Evolutionary conservation across 371 early-diverging fungal species (phyloP).

Genomic region (Saksenaea vasiformis): DNA sequence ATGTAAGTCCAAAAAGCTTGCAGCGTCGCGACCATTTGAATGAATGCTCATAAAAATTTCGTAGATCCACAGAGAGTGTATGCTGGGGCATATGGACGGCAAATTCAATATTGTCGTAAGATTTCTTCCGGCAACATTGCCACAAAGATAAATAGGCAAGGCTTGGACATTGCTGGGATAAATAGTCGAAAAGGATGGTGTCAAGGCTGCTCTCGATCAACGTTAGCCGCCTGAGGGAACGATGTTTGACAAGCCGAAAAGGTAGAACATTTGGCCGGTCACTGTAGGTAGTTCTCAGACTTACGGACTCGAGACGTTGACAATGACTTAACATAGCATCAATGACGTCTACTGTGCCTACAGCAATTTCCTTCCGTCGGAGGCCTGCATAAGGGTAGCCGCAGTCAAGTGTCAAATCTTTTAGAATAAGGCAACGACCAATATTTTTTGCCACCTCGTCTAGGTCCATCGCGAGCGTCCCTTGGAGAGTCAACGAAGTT

Average conservation of each 20-base stretch:
- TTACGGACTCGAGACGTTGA: not conserved
- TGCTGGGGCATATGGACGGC: not conserved
- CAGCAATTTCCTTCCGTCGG: not conserved
- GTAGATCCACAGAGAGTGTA: not conserved
- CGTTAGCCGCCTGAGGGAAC: not conserved
- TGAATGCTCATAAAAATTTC: not conserved
- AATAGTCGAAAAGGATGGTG: not conserved
- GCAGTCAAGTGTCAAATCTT: not conserved
- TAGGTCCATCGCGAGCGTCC: not conserved
- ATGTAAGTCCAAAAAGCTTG: not conserved
- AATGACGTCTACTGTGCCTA: not conserved
- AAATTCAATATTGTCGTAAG: not conserved
- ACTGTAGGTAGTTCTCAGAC: not conserved
- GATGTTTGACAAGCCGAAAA: not conserved
- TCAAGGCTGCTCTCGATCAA: not conserved
- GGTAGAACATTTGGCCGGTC: not conserved
- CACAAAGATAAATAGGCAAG: not conserved
- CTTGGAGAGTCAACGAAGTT: not conserved
- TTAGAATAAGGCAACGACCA: not conserved
- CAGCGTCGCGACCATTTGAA: not conserved
- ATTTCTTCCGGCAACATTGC: not conserved
- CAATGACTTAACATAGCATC: not conserved
- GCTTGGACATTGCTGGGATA: not conserved
- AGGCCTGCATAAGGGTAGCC: not conserved
- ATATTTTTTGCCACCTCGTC: not conserved